A percentile compares a stretch with the other conserved stretches of the same genome.
phyloP scores from a whole-genome alignment of 176 grass and related monocot species.

The Oryza punctata region DNA sequence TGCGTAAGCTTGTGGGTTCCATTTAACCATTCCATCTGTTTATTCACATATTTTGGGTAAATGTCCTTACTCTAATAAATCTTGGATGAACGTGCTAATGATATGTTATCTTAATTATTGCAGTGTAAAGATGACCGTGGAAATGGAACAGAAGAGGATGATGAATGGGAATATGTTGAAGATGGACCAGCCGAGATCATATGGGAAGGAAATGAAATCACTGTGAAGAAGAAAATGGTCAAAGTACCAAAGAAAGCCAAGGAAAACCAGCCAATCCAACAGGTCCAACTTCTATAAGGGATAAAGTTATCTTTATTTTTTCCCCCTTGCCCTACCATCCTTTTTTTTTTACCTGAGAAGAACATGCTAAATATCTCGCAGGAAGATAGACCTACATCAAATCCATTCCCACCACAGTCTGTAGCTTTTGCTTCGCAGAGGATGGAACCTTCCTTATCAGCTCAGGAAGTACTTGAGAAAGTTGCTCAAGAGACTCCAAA shows the following conservation, averaged over 20 bases:
- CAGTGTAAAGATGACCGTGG: conserved; percentile 53
- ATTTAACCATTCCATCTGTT: not conserved
- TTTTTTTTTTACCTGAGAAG: conserved; percentile 26
- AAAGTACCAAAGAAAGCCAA: conserved; percentile 67
- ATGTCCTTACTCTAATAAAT: not conserved
- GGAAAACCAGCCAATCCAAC: conserved; percentile 41
- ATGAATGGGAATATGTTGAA: conserved; percentile 94
- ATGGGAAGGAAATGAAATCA: conserved; percentile 96
- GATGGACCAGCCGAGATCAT: conserved; percentile 86
- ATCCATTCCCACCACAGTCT: conserved; percentile 81
- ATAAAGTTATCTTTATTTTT: not conserved
- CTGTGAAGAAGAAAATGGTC: conserved; percentile 93
- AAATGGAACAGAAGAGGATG: conserved; percentile 45
- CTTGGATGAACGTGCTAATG: not conserved
- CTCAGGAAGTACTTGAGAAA: conserved; percentile 81
- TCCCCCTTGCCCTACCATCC: conserved; percentile 12
- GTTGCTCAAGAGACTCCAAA: conserved; percentile 95
- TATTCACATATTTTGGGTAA: not conserved
- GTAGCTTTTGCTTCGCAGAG: conserved; percentile 60
- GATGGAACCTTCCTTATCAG: conserved; percentile 60
- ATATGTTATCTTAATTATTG: conserved; percentile 29
- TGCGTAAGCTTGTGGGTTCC: not conserved
- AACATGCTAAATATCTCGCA: conserved; percentile 45
- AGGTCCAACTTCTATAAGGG: conserved; percentile 49
- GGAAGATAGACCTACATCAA: conserved; percentile 95